These are phyloP conservation scores for Ophiostoma australiae DNA, from an alignment of 2,329 filamentous ascomycete species.

Conservation along the genomic window DNA sequence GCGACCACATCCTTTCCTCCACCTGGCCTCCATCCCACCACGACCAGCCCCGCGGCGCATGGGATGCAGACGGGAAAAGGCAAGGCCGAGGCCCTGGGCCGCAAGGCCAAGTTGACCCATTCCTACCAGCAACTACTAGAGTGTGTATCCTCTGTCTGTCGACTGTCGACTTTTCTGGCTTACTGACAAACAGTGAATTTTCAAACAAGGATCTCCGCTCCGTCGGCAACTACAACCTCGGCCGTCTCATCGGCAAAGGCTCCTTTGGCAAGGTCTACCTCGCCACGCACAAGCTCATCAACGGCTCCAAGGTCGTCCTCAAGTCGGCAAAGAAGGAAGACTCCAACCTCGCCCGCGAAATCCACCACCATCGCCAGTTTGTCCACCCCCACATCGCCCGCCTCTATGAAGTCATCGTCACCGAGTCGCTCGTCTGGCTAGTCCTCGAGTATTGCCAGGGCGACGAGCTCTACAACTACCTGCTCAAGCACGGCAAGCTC, in stretches of 20 bases:
- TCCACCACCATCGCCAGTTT: conserved; percentile 97
- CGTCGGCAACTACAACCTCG: conserved; percentile 92
- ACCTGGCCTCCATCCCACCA: neutral
- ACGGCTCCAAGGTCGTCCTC: conserved; percentile 98
- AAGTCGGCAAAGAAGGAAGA: conserved; percentile 97
- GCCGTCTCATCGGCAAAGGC: conserved; percentile 89
- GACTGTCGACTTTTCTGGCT: neutral
- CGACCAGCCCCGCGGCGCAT: conserved; percentile 19
- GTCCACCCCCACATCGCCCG: conserved; percentile 95
- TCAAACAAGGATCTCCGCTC: conserved; percentile 82
- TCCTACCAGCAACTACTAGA: conserved; percentile 95
- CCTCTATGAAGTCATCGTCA: conserved; percentile 96
- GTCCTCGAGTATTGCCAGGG: conserved; percentile 95
- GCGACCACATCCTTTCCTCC: neutral
- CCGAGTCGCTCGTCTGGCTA: conserved; percentile 90
- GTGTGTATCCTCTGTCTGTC: conserved; percentile 50
- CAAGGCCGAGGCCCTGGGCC: conserved; percentile 67
- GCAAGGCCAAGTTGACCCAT: conserved; percentile 77
- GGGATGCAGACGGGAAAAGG: conserved; percentile 52
- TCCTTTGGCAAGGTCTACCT: conserved; percentile 98
- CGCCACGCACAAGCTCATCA: conserved; percentile 92
- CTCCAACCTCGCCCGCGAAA: conserved; percentile 91
- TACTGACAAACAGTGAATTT: conserved; percentile 67
- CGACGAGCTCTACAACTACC: conserved; percentile 95
- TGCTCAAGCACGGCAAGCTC: conserved; percentile 79